phyloP scores from a whole-genome alignment of 192 early-diverging fungal species.

The Backusella macrospora region DNA sequence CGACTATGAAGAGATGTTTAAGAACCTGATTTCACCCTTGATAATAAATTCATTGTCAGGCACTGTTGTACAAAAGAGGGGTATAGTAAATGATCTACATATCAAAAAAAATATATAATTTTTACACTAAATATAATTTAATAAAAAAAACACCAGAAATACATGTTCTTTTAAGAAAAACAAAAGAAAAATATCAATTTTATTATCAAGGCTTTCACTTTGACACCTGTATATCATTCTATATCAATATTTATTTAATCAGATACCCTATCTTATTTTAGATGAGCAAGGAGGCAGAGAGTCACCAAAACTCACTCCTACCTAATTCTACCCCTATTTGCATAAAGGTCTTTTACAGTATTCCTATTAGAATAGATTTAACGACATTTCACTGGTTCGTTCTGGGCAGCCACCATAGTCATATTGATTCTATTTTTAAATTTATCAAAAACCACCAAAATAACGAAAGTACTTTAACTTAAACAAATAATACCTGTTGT shows the following conservation, averaged over 20 bases:
- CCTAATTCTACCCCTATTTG: background rate
- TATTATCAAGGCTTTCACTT: background rate
- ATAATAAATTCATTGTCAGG: slow-evolving; percentile 4
- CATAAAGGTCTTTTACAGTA: background rate
- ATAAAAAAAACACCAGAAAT: background rate
- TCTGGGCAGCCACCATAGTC: slow-evolving; percentile 2
- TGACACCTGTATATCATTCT: no score
- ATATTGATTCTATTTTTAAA: background rate
- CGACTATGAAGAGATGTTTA: background rate
- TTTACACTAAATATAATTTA: background rate
- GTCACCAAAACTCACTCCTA: background rate
- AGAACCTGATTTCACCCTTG: slow-evolving; percentile 5
- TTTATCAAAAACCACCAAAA: background rate
- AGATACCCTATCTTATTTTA: background rate
- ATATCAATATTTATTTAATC: background rate
- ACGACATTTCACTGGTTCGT: background rate
- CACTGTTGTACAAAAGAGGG: background rate
- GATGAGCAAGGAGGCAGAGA: background rate
- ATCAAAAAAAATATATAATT: background rate
- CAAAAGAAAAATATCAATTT: background rate
- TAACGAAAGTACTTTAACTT: background rate
- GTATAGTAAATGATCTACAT: slow-evolving; percentile 1
- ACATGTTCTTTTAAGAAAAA: background rate
- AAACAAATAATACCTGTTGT: background rate
- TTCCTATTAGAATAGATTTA: background rate